Percentiles rank a stretch among this genome's conserved stretches.
Evolutionary conservation across 371 early-diverging fungal species (phyloP).

Genomic region (Amoeboradix gromovi): DNA sequence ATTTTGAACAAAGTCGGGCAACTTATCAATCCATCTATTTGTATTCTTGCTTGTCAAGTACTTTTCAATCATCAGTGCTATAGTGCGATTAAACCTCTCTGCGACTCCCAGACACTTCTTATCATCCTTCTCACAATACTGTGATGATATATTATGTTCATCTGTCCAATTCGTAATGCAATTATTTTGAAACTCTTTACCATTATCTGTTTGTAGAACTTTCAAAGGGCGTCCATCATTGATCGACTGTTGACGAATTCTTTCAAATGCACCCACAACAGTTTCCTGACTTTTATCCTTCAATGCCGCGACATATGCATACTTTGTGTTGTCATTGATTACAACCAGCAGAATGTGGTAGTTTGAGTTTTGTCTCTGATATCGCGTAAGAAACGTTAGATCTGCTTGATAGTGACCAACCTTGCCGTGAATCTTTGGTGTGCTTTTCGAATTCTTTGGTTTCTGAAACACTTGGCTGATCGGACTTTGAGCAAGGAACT

Average conservation of each 20-base stretch:
- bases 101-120: constrained; percentile 1
- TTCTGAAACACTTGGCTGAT: constrained; percentile 1
- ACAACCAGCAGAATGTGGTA: constrained; percentile 1
- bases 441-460: constrained; percentile 1
- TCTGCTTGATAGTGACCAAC: constrained; percentile 1
- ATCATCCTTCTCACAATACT: constrained; percentile 1
- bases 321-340: constrained; percentile 1
- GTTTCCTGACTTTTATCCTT: constrained; percentile 1
- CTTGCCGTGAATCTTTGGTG: constrained; percentile 1
- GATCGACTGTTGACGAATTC: not conserved
- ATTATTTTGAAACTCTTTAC: constrained; percentile 2
- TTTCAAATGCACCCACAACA: not conserved
- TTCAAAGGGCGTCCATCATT: constrained; percentile 1
- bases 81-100: constrained; percentile 2
- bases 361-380: constrained; percentile 2
- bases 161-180: constrained; percentile 1
- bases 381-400: constrained; percentile 1
- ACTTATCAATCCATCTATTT: constrained; percentile 2
- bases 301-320: constrained; percentile 1
- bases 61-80: constrained; percentile 1
- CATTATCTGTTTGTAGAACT: constrained; percentile 1
- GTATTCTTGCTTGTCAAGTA: constrained; percentile 1
- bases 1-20: constrained; percentile 1
- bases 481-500: constrained; percentile 1
- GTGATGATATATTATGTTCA: constrained; percentile 1